Percentiles rank a stretch among this genome's conserved stretches.
These are phyloP conservation scores for Rhizopogon salebrosus DNA, from an alignment of 768 basidiomycete genomes.

Conservation along the genomic window DNA sequence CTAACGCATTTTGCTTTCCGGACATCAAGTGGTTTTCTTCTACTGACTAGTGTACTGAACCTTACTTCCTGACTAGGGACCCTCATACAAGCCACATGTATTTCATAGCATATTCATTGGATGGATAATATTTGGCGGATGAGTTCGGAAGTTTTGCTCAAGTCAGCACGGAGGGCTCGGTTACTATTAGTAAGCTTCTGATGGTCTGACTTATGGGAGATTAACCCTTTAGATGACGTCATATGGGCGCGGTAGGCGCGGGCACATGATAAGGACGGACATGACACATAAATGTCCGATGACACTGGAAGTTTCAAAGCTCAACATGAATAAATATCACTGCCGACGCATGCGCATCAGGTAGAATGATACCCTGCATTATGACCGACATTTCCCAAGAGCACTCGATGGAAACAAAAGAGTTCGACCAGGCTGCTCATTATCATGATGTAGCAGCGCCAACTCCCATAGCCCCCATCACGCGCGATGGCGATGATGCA, in stretches of 20 bases:
- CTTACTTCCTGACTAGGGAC: no score
- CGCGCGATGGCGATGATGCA: constrained; percentile 9
- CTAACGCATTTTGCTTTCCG: neutral
- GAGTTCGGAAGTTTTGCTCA: no score
- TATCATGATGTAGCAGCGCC: neutral
- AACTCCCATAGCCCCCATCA: constrained; percentile 5
- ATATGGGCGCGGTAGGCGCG: no score
- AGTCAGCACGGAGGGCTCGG: no score
- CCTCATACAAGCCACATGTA: neutral
- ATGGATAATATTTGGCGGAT: neutral
- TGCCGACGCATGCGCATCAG: neutral
- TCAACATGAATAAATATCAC: neutral
- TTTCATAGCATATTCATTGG: constrained; percentile 15
- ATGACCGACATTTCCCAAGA: neutral
- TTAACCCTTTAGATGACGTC: no score
- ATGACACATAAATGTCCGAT: neutral
- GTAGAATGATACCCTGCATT: neutral
- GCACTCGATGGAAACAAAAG: neutral
- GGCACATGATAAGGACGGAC: neutral
- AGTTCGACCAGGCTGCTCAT: no score
- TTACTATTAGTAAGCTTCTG: no score
- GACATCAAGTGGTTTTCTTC: neutral
- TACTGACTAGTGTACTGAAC: neutral
- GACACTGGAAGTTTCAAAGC: neutral
- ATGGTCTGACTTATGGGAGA: no score